phyloP scores from a whole-genome alignment of 768 basidiomycete species.

The Suillus lakei region DNA sequence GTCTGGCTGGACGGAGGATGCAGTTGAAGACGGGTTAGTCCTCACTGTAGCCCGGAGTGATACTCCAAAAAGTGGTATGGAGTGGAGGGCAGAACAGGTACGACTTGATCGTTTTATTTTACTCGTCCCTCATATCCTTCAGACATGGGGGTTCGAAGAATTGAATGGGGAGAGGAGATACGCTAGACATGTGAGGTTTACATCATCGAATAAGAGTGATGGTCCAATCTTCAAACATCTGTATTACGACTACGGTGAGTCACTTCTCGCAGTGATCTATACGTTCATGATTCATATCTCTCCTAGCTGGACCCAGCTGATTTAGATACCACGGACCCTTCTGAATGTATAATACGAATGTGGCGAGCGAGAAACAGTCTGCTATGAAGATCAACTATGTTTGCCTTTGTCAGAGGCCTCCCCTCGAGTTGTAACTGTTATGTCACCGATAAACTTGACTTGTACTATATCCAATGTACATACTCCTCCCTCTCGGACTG shows the following conservation, averaged over 20 bases:
- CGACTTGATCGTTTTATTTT: conserved; percentile 12
- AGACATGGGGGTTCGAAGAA: conserved; percentile 69
- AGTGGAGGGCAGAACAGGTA: conserved; percentile 73
- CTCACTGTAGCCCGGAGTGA: conserved; percentile 55
- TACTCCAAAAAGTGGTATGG: conserved; percentile 59
- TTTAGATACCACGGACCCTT: neutral
- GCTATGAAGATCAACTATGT: neutral
- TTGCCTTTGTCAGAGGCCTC: neutral
- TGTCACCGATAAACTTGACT: neutral
- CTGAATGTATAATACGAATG: neutral
- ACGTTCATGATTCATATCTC: conserved; percentile 17
- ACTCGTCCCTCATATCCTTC: conserved; percentile 4
- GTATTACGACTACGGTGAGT: conserved; percentile 73
- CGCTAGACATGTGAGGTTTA: conserved; percentile 64
- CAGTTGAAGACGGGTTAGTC: conserved; percentile 40
- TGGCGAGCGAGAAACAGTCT: neutral
- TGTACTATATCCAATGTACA: neutral
- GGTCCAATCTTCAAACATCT: conserved; percentile 53
- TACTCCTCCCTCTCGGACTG: neutral
- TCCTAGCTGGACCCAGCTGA: conserved; percentile 24
- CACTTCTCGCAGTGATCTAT: neutral
- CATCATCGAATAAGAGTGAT: conserved; percentile 59
- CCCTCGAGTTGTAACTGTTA: neutral
- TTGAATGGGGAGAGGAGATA: conserved; percentile 65
- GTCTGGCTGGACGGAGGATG: conserved; percentile 48